Conservation (phyloP, 345 rosid genomes). For the Nasturtium officinale region DNA sequence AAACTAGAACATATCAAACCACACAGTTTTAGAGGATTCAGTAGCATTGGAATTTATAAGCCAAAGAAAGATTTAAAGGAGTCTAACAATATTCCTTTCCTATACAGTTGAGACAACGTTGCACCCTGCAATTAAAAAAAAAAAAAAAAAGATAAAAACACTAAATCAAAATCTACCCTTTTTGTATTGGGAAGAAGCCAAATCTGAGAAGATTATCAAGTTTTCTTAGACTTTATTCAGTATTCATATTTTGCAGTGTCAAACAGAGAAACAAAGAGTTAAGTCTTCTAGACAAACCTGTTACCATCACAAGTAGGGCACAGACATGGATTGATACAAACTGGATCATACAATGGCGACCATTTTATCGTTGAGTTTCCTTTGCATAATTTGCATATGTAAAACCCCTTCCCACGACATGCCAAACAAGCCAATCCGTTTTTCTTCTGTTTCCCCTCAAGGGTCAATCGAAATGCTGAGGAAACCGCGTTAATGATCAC, state of each 20-base stretch:
- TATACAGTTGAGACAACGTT: conserved; percentile 40
- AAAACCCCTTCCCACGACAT: conserved; percentile 86
- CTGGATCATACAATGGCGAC: conserved; percentile 85
- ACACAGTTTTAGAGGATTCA: neutral
- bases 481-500: conserved; percentile 50
- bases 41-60: neutral
- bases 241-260: neutral
- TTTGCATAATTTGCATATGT: conserved; percentile 76
- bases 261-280: neutral
- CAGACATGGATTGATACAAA: conserved; percentile 73
- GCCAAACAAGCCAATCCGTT: conserved; percentile 53
- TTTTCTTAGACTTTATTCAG: neutral
- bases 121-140: neutral
- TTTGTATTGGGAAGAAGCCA: too few species aligned
- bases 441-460: conserved; percentile 56
- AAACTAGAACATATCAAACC: neutral
- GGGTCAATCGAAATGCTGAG: conserved; percentile 42
- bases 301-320: conserved; percentile 96
- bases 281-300: conserved; percentile 49
- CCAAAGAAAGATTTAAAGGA: neutral
- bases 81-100: conserved; percentile 59
- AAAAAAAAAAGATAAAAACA: neutral
- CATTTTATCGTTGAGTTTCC: conserved; percentile 70
- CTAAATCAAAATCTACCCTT: too few species aligned
- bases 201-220: too few species aligned